A percentile compares a stretch with the other conserved stretches of the same genome.
Conservation (phyloP, 257 asterid species). For the Nicotiana paniculata region DNA sequence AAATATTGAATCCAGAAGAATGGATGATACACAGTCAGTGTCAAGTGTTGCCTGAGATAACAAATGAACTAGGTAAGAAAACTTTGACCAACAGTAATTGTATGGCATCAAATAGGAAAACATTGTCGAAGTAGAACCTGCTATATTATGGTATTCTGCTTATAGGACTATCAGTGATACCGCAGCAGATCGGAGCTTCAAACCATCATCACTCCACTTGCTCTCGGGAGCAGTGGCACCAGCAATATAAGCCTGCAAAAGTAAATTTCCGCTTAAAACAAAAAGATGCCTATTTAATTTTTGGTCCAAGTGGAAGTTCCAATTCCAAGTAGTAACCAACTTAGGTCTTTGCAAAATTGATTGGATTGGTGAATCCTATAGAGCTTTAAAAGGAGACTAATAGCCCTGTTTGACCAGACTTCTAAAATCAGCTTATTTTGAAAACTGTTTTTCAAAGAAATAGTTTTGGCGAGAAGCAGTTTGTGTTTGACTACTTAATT, state of each 20-base stretch:
- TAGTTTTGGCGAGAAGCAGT: too few species aligned
- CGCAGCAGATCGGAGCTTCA: slow-evolving; percentile 87
- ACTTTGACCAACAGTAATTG: not conserved
- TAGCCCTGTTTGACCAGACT: too few species aligned
- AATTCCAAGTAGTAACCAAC: not conserved
- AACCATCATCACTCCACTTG: slow-evolving; percentile 69
- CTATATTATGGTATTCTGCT: not conserved
- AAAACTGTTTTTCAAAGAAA: too few species aligned
- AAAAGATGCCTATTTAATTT: not conserved
- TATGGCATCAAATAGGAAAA: not conserved
- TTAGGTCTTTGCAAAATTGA: not conserved
- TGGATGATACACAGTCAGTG: not conserved
- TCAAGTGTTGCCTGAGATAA: not conserved
- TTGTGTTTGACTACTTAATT: too few species aligned
- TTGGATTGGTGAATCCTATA: not conserved
- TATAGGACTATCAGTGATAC: slow-evolving; percentile 59
- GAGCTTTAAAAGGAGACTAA: not conserved
- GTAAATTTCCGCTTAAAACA: not conserved
- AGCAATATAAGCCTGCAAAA: slow-evolving; percentile 56
- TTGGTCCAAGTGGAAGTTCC: not conserved
- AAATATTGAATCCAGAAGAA: not conserved
- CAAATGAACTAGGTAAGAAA: not conserved
- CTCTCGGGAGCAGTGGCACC: slow-evolving; percentile 80
- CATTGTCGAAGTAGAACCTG: not conserved
- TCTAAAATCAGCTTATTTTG: too few species aligned